phyloP scores from a whole-genome alignment of 2,329 filamentous ascomycete species.

The Annulohypoxylon truncatum region DNA sequence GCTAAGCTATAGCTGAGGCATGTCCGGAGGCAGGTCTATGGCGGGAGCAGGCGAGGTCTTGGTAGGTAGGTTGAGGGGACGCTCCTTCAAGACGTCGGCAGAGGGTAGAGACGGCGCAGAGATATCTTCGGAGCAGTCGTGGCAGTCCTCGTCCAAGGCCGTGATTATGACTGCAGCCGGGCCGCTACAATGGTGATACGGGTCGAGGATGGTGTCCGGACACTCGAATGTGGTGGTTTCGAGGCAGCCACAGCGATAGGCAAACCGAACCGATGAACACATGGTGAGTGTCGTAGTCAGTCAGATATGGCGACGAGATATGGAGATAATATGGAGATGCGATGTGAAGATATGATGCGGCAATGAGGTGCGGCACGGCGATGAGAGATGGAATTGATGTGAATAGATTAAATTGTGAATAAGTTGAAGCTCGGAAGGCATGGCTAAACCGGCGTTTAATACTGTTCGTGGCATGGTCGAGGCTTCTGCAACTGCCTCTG shows the following conservation, averaged over 20 bases:
- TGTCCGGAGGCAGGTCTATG: background rate
- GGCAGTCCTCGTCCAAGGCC: slow-evolving; percentile 41
- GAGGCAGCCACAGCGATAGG: slow-evolving; percentile 45
- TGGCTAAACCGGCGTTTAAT: background rate
- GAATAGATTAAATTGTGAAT: too few species aligned
- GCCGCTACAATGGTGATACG: slow-evolving; percentile 12
- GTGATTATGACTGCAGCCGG: background rate
- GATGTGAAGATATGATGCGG: background rate
- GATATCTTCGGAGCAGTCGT: slow-evolving; percentile 35
- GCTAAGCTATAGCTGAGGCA: background rate
- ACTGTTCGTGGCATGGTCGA: background rate
- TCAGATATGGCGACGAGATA: background rate
- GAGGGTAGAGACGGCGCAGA: background rate
- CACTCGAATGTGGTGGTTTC: slow-evolving; percentile 42
- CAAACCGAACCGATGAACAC: slow-evolving; percentile 43
- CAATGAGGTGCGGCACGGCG: too few species aligned
- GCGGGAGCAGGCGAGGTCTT: background rate
- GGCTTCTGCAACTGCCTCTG: background rate
- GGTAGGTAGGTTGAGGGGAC: slow-evolving; percentile 17
- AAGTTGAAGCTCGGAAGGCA: background rate
- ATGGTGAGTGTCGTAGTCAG: slow-evolving; percentile 19
- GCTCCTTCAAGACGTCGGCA: slow-evolving; percentile 17
- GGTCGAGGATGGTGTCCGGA: background rate
- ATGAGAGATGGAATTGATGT: background rate
- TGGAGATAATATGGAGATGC: background rate